Conservation (phyloP, 176 grass and related monocot genomes). For the Bromus sterilis region DNA sequence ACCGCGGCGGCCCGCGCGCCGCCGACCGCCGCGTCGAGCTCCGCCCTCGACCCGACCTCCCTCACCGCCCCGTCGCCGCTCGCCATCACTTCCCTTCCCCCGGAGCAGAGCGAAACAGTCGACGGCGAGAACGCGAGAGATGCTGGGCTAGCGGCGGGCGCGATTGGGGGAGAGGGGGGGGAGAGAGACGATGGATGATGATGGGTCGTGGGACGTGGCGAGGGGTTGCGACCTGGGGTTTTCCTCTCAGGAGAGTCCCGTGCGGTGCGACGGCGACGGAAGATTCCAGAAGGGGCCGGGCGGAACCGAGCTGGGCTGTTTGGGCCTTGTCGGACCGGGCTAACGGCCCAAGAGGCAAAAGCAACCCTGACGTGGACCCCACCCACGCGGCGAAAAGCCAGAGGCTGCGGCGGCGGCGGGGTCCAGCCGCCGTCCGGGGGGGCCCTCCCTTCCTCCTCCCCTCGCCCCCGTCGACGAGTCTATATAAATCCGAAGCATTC, state of each 20-base stretch:
- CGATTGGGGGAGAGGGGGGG: not conserved
- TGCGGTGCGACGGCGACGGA: conserved; percentile 33
- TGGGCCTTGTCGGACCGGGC: not conserved
- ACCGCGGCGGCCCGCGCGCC: conserved; percentile 45
- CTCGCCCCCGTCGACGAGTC: not conserved
- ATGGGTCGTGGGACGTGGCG: not conserved
- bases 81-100: conserved; percentile 22
- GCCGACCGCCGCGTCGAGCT: conserved; percentile 63
- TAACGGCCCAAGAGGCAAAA: not conserved
- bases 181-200: not conserved
- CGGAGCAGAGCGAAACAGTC: not conserved
- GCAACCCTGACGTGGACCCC: not conserved
- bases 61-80: conserved; percentile 46
- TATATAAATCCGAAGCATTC: conserved; percentile 17
- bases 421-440: conserved; percentile 20
- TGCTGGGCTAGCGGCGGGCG: not conserved
- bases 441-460: no score
- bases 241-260: conserved; percentile 9
- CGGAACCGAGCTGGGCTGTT: not conserved
- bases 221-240: conserved; percentile 22
- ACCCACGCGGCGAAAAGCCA: not conserved
- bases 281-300: conserved; percentile 42
- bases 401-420: conserved; percentile 1
- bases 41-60: conserved; percentile 53
- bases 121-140: not conserved